These are phyloP conservation scores for Kuraishia hungarica DNA, from an alignment of 805 yeast genomes.

Conservation along the genomic window DNA sequence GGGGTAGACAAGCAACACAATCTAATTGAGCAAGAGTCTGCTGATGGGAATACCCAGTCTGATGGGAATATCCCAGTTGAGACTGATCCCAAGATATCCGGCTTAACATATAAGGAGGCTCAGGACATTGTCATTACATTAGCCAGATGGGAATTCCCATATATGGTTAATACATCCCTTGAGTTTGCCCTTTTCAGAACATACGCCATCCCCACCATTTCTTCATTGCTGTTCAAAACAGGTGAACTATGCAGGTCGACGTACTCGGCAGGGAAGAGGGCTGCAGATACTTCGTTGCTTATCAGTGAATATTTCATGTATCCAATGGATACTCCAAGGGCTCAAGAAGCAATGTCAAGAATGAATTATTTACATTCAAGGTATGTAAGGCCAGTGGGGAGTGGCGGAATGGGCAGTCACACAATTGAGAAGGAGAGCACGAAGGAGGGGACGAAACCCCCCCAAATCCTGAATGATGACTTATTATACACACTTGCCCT, in stretches of 20 bases:
- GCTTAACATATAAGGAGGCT: neutral
- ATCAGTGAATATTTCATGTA: neutral
- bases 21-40: no score
- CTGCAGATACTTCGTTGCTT: neutral
- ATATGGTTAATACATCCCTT: neutral
- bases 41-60: no score
- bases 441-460: neutral
- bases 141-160: neutral
- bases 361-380: neutral
- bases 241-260: neutral
- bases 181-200: neutral
- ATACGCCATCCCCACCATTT: neutral
- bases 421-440: neutral
- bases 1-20: neutral
- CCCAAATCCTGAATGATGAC: neutral
- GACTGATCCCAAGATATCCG: no score
- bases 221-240: neutral
- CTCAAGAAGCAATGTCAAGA: neutral
- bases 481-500: neutral
- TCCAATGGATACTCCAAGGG: neutral
- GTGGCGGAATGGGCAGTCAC: no score
- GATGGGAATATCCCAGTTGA: no score
- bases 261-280: neutral
- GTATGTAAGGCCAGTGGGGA: neutral
- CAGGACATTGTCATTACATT: neutral